Conservation (phyloP, 73 alveolate genomes). For the Blepharisma japonicum region DNA sequence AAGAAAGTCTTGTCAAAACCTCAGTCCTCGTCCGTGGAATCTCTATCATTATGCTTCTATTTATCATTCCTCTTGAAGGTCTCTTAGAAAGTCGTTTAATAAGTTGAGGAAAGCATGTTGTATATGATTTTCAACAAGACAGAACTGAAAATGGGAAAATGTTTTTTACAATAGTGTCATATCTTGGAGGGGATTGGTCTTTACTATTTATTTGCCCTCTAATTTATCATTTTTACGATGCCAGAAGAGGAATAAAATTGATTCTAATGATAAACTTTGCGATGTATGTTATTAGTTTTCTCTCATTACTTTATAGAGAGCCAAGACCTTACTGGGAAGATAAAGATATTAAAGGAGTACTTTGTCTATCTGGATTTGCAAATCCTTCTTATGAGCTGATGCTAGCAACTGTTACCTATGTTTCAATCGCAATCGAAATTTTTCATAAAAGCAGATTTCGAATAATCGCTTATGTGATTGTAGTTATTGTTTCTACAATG, state of each 20-base stretch:
- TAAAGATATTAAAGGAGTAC: neutral
- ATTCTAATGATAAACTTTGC: neutral
- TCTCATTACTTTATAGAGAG: neutral
- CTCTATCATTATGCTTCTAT: neutral
- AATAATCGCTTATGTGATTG: neutral
- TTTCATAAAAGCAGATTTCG: neutral
- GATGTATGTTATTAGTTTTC: neutral
- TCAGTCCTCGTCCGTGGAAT: slow-evolving; percentile 7
- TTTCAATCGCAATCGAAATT: neutral
- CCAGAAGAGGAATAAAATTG: neutral
- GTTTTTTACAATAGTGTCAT: neutral
- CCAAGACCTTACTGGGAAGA: neutral
- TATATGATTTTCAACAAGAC: neutral
- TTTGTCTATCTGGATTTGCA: neutral
- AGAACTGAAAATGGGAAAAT: neutral
- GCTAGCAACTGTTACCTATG: neutral
- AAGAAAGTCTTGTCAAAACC: too few species aligned
- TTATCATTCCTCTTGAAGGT: slow-evolving; percentile 10
- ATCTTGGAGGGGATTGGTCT: neutral
- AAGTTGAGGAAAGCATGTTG: neutral
- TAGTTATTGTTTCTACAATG: neutral
- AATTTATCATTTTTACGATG: neutral
- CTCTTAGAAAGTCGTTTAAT: neutral
- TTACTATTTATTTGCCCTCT: neutral
- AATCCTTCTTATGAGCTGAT: slow-evolving; percentile 10